Percentiles rank a stretch among this genome's conserved stretches.
These are phyloP conservation scores for Zymoseptoria pseudotritici DNA, from an alignment of 2,329 filamentous ascomycete genomes.

Conservation along the genomic window DNA sequence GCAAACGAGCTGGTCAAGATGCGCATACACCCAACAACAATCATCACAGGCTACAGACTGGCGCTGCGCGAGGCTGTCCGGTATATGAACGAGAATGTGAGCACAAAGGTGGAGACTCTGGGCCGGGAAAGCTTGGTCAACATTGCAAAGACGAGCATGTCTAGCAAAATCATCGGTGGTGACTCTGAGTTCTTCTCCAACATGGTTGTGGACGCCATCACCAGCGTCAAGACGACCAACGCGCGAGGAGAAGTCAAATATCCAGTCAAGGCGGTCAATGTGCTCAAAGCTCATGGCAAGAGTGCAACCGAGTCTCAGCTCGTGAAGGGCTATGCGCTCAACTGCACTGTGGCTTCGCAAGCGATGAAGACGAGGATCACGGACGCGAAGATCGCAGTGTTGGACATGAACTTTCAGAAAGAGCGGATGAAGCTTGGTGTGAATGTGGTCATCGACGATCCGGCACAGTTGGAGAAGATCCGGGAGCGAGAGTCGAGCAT, in stretches of 20 bases:
- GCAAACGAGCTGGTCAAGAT: constrained; percentile 99
- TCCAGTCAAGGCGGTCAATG: constrained; percentile 97
- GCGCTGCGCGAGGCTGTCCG: constrained; percentile 93
- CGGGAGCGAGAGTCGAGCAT: constrained; percentile 87
- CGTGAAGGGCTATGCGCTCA: constrained; percentile 93
- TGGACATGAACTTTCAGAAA: constrained; percentile 98
- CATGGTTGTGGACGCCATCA: constrained; percentile 95
- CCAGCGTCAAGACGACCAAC: constrained; percentile 88
- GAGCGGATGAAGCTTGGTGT: constrained; percentile 99
- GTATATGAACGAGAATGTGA: constrained; percentile 98
- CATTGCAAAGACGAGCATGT: constrained; percentile 99
- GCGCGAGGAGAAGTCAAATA: constrained; percentile 89
- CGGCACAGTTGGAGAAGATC: constrained; percentile 95
- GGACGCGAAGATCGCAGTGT: constrained; percentile 91
- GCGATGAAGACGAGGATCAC: constrained; percentile 90
- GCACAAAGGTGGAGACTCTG: constrained; percentile 86
- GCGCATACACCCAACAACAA: constrained; percentile 98
- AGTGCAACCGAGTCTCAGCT: constrained; percentile 78
- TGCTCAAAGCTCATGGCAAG: constrained; percentile 97
- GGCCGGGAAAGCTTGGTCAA: constrained; percentile 84
- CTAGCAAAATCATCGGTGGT: constrained; percentile 93
- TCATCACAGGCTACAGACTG: constrained; percentile 95
- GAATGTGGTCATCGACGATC: constrained; percentile 96
- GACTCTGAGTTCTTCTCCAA: constrained; percentile 96
- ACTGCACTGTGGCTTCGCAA: constrained; percentile 97